phyloP scores from a whole-genome alignment of 1,284 basidiomycete genomes.

The Tilletia indica region DNA sequence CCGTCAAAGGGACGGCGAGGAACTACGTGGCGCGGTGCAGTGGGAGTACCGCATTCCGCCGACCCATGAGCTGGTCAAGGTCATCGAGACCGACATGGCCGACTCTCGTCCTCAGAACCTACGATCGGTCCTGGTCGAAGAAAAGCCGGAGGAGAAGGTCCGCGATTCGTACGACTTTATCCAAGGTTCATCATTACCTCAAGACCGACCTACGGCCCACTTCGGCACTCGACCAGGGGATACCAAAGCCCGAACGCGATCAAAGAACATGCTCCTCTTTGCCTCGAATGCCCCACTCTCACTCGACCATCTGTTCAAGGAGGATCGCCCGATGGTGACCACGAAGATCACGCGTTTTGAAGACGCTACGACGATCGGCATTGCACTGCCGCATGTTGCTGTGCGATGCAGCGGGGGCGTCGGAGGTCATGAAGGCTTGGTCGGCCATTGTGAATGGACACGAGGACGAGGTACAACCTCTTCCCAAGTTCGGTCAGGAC shows the following conservation, averaged over 20 bases:
- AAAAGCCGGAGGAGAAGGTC: neutral
- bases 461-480: neutral
- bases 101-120: neutral
- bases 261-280: neutral
- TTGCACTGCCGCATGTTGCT: neutral
- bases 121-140: neutral
- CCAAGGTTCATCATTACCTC: neutral
- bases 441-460: neutral
- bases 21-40: neutral
- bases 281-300: neutral
- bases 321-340: neutral
- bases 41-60: conserved; percentile 5
- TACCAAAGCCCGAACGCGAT: neutral
- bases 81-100: neutral
- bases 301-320: neutral
- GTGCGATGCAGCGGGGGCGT: neutral
- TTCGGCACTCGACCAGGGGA: neutral
- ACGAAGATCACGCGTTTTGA: neutral
- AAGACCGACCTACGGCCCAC: neutral
- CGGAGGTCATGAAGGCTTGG: neutral
- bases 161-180: neutral
- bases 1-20: neutral
- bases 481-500: conserved; percentile 5
- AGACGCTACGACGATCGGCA: neutral
- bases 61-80: neutral